Base-by-base conservation (phyloP, 2,329 filamentous ascomycete species). In the Meredithiella fracta region DNA sequence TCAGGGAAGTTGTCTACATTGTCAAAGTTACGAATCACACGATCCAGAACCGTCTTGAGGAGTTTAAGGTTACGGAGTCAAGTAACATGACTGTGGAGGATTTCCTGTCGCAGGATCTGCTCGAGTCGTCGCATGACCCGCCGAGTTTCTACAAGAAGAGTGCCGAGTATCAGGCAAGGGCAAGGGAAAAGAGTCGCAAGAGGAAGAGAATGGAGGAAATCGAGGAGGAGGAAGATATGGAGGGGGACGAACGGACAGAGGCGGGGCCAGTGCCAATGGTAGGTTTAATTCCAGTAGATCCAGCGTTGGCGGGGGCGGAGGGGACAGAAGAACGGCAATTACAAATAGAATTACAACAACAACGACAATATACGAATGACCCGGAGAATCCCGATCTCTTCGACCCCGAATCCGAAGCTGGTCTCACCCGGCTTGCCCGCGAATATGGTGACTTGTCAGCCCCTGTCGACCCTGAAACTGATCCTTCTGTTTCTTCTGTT, bases 1-100 rank as follows among this genome's bases (percentile, higher is more conserved):
- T 94, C 11, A 80, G 89, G 29, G 92, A 98, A 68, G 86, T 98
- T 7, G 91, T 97, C n/a, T 97, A 95, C 66, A 86, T 96, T 38
- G 91, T 96, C 66, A 97, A 96, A 66, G 90, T 97, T 53, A 94
- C 90, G 44, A 94, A 94, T 61, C 79, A 88, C 59, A 98, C 92
- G 6, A 88, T 98, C 59, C 85, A 89, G 64, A 87, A 91, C 66
- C 88, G 92, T 60, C 72, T 98, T 8, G 83, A 90, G 61, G 92
- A 98, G 65, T 98, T 97, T 69, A 88, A 86, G 60, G 78, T 83
- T 31, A 95, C 91, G 0, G 85, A 87, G 60, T 89, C 85, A 59
- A 88, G 88, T 61, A 79, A 80, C 53, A 77, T 97, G 68, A 92
- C 88, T 0, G 86, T 98, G 20, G 84, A 90, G 60, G 84, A 96